These are phyloP conservation scores for Zygosaccharomyces pseudobailii DNA, from an alignment of 1,139 yeast genomes.

Conservation along the genomic window DNA sequence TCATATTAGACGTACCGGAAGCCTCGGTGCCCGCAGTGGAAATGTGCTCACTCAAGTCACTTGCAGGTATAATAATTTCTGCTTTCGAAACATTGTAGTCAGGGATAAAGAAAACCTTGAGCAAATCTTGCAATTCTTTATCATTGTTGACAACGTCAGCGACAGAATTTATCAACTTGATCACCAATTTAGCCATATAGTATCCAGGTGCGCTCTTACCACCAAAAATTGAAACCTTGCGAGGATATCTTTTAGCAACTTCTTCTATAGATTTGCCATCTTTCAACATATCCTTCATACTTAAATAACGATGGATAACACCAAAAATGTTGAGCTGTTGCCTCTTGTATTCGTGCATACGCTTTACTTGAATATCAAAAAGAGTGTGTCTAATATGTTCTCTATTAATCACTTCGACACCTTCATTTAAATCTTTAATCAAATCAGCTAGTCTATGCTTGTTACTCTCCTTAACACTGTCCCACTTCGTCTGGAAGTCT, in stretches of 20 bases:
- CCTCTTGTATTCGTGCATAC: conserved; percentile 94
- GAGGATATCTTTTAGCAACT: conserved; percentile 57
- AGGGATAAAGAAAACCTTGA: conserved; percentile 84
- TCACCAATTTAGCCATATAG: conserved; percentile 88
- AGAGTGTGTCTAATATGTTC: conserved; percentile 51
- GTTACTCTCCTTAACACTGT: conserved; percentile 62
- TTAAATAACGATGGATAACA: conserved; percentile 75
- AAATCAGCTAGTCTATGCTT: conserved; percentile 66
- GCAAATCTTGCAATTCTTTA: conserved; percentile 62
- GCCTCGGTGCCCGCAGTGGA: conserved; percentile 99
- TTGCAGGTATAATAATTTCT: conserved; percentile 83
- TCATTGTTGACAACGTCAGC: conserved; percentile 79
- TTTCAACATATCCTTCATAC: conserved; percentile 62
- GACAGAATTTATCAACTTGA: conserved; percentile 78
- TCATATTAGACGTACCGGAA: conserved; percentile 94
- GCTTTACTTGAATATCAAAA: conserved; percentile 89
- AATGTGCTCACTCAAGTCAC: conserved; percentile 88
- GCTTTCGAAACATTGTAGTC: conserved; percentile 94
- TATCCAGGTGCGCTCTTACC: conserved; percentile 98
- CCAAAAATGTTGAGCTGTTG: conserved; percentile 92
- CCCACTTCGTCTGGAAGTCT: conserved; percentile 68
- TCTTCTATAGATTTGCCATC: conserved; percentile 43
- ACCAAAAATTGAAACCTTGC: conserved; percentile 81
- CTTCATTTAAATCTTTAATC: conserved; percentile 58
- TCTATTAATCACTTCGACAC: conserved; percentile 56